Evolutionary conservation across 768 basidiomycete genomes (phyloP).

Genomic region (Tricholoma sp.): DNA sequence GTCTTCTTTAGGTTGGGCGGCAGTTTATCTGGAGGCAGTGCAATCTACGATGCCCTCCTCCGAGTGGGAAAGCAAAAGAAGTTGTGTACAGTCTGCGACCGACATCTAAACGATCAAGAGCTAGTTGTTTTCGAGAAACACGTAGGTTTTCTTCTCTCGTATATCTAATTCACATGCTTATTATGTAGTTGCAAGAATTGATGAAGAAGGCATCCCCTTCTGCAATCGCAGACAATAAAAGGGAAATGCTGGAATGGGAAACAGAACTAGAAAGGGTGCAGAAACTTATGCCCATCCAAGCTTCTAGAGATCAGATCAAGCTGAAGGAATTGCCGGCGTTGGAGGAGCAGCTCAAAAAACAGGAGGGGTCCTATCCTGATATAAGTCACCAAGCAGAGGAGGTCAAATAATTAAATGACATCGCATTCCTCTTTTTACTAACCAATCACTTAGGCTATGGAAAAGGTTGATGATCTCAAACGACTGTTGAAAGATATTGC

Average conservation of each 20-base stretch:
- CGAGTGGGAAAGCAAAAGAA: constrained; percentile 56
- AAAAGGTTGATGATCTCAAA: constrained; percentile 48
- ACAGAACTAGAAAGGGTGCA: constrained; percentile 52
- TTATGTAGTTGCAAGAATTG: constrained; percentile 52
- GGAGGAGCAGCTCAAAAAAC: constrained; percentile 53
- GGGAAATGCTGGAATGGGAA: constrained; percentile 58
- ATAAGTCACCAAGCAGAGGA: constrained; percentile 54
- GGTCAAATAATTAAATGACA: constrained; percentile 31
- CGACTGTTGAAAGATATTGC: constrained; percentile 57
- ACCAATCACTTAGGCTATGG: constrained; percentile 37
- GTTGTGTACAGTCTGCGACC: constrained; percentile 72
- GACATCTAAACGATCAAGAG: constrained; percentile 51
- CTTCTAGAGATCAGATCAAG: constrained; percentile 49
- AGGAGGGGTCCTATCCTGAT: constrained; percentile 50
- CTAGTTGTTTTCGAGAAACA: constrained; percentile 62
- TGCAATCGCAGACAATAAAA: constrained; percentile 34
- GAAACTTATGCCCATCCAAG: constrained; percentile 51
- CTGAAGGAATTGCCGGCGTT: constrained; percentile 60
- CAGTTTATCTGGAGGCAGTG: constrained; percentile 23
- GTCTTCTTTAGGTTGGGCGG: constrained; percentile 20
- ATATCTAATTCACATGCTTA: background rate
- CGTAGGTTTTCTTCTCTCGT: constrained; percentile 42
- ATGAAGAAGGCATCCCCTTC: constrained; percentile 53
- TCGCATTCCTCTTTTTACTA: constrained; percentile 1
- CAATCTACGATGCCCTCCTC: constrained; percentile 52